Conservation (phyloP, 2,329 filamentous ascomycete genomes). For the Coniochaeta sp. region DNA sequence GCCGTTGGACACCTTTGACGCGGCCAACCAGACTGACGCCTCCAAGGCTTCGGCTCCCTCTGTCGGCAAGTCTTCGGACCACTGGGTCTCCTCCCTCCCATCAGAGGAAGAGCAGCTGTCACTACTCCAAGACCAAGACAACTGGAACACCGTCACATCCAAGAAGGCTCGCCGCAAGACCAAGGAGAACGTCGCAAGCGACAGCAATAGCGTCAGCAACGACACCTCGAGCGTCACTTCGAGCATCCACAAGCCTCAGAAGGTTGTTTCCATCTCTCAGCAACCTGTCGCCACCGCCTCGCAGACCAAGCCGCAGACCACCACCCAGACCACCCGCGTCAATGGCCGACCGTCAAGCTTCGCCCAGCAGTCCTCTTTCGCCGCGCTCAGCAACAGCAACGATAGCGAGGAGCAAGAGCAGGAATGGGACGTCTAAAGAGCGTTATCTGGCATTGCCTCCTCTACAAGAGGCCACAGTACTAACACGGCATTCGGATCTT, state of each 20-base stretch:
- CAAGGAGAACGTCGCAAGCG: slow-evolving; percentile 32
- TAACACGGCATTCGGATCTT: neutral
- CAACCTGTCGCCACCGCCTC: slow-evolving; percentile 10
- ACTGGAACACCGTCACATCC: slow-evolving; percentile 52
- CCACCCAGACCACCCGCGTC: slow-evolving; percentile 15
- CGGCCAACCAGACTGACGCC: slow-evolving; percentile 24
- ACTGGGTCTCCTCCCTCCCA: slow-evolving; percentile 44
- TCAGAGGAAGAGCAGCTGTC: slow-evolving; percentile 59
- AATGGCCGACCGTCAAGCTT: slow-evolving; percentile 25
- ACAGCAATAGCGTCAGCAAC: slow-evolving; percentile 16
- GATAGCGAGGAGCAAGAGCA: slow-evolving; percentile 34
- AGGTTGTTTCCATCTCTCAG: slow-evolving; percentile 18
- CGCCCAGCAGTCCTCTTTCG: slow-evolving; percentile 36
- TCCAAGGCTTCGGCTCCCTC: slow-evolving; percentile 22
- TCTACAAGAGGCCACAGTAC: neutral
- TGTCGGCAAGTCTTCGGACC: slow-evolving; percentile 24
- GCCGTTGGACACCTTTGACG: slow-evolving; percentile 47
- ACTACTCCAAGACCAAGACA: slow-evolving; percentile 44
- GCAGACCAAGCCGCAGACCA: slow-evolving; percentile 9
- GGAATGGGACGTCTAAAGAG: slow-evolving; percentile 46
- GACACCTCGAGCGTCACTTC: slow-evolving; percentile 11
- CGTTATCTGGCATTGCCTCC: neutral
- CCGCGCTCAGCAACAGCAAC: slow-evolving; percentile 35
- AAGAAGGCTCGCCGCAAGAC: slow-evolving; percentile 36
- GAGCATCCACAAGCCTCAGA: slow-evolving; percentile 7